A percentile compares a stretch with the other conserved stretches of the same genome.
Conservation (phyloP, 2,329 filamentous ascomycete genomes). For the Phaeophleospora eucalypticola region DNA sequence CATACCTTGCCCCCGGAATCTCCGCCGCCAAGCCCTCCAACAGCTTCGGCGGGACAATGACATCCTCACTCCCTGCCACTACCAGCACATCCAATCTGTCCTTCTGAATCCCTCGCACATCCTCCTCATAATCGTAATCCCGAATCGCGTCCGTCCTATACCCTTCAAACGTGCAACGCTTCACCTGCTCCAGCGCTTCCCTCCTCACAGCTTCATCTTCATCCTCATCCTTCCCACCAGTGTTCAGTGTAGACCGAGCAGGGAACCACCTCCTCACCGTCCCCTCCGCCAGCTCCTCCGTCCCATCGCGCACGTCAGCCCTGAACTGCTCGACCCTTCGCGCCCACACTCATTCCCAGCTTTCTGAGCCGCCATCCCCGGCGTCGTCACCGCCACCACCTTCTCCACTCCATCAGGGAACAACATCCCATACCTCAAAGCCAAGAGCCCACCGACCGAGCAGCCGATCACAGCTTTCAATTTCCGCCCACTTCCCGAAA, state of each 20-base stretch:
- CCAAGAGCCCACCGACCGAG: constrained; percentile 27
- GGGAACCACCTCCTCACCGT: background rate
- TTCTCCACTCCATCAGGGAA: background rate
- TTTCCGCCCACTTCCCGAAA: constrained; percentile 11
- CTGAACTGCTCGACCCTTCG: background rate
- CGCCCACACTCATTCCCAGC: background rate
- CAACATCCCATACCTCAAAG: constrained; percentile 23
- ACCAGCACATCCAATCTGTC: constrained; percentile 18
- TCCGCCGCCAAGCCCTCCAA: constrained; percentile 22
- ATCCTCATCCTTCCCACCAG: too few species aligned
- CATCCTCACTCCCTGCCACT: constrained; percentile 24
- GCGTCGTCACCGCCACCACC: background rate
- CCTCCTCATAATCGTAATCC: constrained; percentile 24
- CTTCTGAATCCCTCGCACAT: constrained; percentile 12
- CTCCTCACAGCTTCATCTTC: constrained; percentile 6
- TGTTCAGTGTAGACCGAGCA: background rate
- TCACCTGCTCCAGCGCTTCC: constrained; percentile 20
- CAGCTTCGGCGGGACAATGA: constrained; percentile 15
- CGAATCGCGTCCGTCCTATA: constrained; percentile 29
- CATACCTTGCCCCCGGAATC: constrained; percentile 20
- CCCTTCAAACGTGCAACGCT: constrained; percentile 21
- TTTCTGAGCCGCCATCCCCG: background rate
- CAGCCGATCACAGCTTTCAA: constrained; percentile 27
- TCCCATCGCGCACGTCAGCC: background rate
- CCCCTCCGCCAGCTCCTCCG: background rate